Percentiles rank a stretch among this genome's conserved stretches.
Conservation (phyloP, 2,329 filamentous ascomycete species). For the Phaeophleospora eucalypticola region DNA sequence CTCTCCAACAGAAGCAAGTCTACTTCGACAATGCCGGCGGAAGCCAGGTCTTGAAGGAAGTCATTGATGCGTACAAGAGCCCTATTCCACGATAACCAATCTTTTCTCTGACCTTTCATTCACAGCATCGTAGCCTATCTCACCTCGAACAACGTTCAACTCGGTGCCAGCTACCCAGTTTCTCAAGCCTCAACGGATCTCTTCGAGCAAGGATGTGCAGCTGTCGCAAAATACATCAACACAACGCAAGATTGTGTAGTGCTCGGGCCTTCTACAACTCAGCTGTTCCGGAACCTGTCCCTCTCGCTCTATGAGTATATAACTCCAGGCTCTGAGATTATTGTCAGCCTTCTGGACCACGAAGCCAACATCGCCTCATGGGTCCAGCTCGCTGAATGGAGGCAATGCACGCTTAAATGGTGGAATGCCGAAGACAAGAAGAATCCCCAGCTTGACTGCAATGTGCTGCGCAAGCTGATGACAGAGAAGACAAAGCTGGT, state of each 20-base stretch:
- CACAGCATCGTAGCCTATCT: constrained; percentile 63
- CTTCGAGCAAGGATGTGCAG: constrained; percentile 58
- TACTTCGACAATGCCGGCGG: constrained; percentile 78
- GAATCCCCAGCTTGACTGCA: constrained; percentile 57
- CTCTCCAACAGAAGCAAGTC: constrained; percentile 62
- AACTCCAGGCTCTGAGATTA: constrained; percentile 52
- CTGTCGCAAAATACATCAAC: constrained; percentile 68
- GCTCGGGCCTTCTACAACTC: constrained; percentile 69
- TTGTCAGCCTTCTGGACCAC: constrained; percentile 70
- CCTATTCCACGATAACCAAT: constrained; percentile 54
- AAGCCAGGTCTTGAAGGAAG: constrained; percentile 59
- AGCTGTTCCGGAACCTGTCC: constrained; percentile 68
- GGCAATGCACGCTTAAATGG: constrained; percentile 63
- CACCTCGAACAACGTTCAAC: constrained; percentile 66
- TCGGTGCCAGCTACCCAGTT: constrained; percentile 65
- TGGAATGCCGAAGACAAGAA: constrained; percentile 48
- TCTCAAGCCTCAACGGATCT: constrained; percentile 56
- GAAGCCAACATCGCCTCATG: constrained; percentile 74
- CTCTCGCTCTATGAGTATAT: constrained; percentile 55
- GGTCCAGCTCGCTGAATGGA: constrained; percentile 62
- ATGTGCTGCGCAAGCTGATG: constrained; percentile 57
- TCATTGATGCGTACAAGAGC: constrained; percentile 59
- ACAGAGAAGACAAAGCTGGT: constrained; percentile 64
- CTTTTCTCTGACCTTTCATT: constrained; percentile 1
- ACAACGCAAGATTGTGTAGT: constrained; percentile 64